phyloP scores from a whole-genome alignment of 2,329 filamentous ascomycete species.

The Colletotrichum gigasporum region DNA sequence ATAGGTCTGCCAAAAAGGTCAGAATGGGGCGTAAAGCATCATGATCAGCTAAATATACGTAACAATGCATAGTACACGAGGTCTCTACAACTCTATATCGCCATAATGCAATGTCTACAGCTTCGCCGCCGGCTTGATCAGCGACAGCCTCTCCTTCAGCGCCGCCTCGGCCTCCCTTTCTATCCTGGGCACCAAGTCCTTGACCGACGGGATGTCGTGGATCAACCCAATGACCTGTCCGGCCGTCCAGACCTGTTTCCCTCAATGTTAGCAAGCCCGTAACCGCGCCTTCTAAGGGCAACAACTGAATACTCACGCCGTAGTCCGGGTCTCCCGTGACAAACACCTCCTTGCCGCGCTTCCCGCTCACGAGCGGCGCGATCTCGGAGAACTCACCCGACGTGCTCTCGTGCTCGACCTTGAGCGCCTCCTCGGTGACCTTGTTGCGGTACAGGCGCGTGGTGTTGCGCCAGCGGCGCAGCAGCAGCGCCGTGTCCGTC shows the following conservation, averaged over 20 bases:
- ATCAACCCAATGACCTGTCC: slow-evolving; percentile 94
- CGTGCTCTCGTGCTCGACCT: slow-evolving; percentile 83
- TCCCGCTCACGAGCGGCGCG: slow-evolving; percentile 86
- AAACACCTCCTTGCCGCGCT: slow-evolving; percentile 92
- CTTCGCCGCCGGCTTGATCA: slow-evolving; percentile 68
- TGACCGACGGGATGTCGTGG: slow-evolving; percentile 83
- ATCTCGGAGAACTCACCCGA: slow-evolving; percentile 92
- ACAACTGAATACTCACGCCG: slow-evolving; percentile 79
- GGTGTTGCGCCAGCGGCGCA: slow-evolving; percentile 94
- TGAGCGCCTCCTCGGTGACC: slow-evolving; percentile 80
- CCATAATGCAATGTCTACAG: slow-evolving; percentile 50
- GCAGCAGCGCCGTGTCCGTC: slow-evolving; percentile 88
- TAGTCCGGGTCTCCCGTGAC: slow-evolving; percentile 89
- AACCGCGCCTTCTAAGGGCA: too few species aligned
- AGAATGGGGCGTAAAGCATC: too few species aligned
- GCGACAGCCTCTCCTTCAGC: slow-evolving; percentile 65
- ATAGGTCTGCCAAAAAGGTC: too few species aligned
- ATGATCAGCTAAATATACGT: background rate
- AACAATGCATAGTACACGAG: background rate
- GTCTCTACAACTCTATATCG: slow-evolving; percentile 6
- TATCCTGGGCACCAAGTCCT: slow-evolving; percentile 74
- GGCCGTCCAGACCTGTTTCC: slow-evolving; percentile 86
- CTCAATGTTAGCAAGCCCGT: background rate
- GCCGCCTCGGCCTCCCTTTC: slow-evolving; percentile 79
- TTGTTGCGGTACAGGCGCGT: slow-evolving; percentile 90